Evolutionary conservation across 129 eudicot species (phyloP).

Genomic region (Helianthus annuus): DNA sequence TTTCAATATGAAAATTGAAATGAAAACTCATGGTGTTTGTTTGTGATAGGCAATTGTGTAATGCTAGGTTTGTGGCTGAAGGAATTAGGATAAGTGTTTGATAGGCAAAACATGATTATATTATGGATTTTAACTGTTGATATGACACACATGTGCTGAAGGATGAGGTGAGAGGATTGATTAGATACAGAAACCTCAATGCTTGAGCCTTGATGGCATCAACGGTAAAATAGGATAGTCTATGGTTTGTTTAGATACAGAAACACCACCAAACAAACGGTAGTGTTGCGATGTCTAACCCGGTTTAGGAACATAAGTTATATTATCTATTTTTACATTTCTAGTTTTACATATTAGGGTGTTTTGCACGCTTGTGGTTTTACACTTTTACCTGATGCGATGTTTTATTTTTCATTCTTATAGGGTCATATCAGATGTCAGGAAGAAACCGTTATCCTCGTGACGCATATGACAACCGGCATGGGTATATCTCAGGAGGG

Average conservation of each 20-base stretch:
- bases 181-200: background rate
- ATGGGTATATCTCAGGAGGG: conserved; percentile 54
- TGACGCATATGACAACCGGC: conserved; percentile 65
- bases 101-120: conserved; percentile 1
- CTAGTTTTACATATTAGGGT: background rate
- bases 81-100: background rate
- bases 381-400: conserved; percentile 5
- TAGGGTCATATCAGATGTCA: conserved; percentile 53
- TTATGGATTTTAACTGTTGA: background rate
- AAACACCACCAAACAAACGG: no score
- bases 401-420: background rate
- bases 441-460: conserved; percentile 75
- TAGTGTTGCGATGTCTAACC: no score
- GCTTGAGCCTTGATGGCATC: no score
- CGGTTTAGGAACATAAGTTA: background rate
- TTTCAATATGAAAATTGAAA: background rate
- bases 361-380: background rate
- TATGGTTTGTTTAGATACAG: no score
- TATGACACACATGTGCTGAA: background rate
- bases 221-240: no score
- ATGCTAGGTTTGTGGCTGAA: background rate
- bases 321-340: background rate
- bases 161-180: background rate
- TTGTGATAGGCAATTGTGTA: background rate
- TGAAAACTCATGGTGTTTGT: no score